Percentiles rank a stretch among this genome's conserved stretches.
phyloP scores from a whole-genome alignment of 1,139 yeast genomes.

The Pichia sp. region DNA sequence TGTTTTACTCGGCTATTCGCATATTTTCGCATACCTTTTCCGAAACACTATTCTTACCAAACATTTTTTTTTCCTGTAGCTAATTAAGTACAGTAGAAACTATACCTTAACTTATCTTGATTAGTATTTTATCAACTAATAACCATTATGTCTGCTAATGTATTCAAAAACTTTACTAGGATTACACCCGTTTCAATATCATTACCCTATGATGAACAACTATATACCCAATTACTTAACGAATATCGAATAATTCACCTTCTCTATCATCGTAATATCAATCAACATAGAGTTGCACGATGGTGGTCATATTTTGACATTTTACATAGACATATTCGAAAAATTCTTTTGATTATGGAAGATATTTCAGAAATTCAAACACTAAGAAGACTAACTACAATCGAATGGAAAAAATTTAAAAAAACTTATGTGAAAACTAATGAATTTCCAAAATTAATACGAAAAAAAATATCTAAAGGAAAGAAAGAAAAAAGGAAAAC shows the following conservation, averaged over 20 bases:
- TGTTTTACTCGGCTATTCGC: too few species aligned
- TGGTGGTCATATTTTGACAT: conserved; percentile 76
- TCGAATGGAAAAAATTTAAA: conserved; percentile 9
- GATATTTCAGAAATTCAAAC: conserved; percentile 22
- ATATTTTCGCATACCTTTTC: too few species aligned
- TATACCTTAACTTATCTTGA: neutral
- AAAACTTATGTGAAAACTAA: conserved; percentile 9
- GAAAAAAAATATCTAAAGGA: neutral
- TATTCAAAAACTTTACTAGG: conserved; percentile 5
- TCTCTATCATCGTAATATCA: conserved; percentile 62
- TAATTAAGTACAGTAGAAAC: too few species aligned
- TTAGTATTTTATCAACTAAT: neutral
- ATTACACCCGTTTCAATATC: neutral
- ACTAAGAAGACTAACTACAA: conserved; percentile 9
- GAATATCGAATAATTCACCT: conserved; percentile 59
- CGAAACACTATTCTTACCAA: too few species aligned
- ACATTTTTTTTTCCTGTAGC: too few species aligned
- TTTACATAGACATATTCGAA: conserved; percentile 52
- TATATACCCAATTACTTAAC: conserved; percentile 27
- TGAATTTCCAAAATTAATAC: conserved; percentile 2
- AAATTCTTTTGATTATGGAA: conserved; percentile 30
- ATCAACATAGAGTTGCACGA: conserved; percentile 65
- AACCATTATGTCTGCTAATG: neutral
- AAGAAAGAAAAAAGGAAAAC: conserved; percentile 6
- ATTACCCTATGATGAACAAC: conserved; percentile 6